Conservation (phyloP, 2,329 filamentous ascomycete species). For the Fusarium pseudonygamai region DNA sequence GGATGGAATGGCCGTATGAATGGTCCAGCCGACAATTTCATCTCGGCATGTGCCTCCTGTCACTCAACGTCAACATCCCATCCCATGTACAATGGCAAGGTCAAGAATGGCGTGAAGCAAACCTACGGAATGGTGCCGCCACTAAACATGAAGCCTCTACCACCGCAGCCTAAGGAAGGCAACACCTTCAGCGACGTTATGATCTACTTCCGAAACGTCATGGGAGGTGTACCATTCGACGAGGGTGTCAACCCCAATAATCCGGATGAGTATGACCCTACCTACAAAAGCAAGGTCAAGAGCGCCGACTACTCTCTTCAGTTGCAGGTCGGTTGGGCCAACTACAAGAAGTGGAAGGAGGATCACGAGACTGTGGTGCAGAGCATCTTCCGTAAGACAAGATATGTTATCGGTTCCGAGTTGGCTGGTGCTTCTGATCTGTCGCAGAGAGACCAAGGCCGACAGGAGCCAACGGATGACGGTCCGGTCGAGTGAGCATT, state of each 20-base stretch:
- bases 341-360: slow-evolving; percentile 1
- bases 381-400: neutral
- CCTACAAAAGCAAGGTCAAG: neutral
- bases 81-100: neutral
- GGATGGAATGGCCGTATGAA: neutral
- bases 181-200: neutral
- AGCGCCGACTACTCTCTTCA: neutral
- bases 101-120: neutral
- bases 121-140: neutral
- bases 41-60: neutral
- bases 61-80: neutral
- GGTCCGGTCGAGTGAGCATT: neutral
- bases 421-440: neutral
- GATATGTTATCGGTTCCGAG: neutral
- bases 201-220: neutral
- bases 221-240: neutral
- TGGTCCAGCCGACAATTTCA: neutral
- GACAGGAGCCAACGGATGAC: neutral
- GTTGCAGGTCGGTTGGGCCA: neutral
- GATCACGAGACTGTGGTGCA: neutral
- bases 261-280: neutral
- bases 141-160: neutral
- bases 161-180: neutral
- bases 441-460: neutral
- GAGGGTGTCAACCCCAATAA: neutral